Conservation (phyloP, 208 protist genomes). For the Acanthamoeba culbertsoni region DNA sequence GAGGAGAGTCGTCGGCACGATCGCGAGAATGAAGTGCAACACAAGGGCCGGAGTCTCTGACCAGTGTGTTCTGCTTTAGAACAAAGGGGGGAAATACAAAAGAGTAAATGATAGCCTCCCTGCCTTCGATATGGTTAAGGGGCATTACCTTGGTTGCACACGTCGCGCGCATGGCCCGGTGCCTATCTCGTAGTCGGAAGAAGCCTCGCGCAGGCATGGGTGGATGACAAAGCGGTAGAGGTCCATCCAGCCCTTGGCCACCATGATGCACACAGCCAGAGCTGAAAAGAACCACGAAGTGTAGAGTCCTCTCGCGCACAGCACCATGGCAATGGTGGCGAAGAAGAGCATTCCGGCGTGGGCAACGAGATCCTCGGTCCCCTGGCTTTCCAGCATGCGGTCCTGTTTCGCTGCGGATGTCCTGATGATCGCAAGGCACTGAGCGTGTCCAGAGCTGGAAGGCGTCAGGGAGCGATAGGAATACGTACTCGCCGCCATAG, state of each 20-base stretch:
- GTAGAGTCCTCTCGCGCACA: not conserved
- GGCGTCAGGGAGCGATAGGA: too few relatives aligned
- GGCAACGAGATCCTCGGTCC: not conserved
- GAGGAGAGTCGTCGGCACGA: not conserved
- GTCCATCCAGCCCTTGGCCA: not conserved
- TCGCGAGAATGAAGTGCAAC: not conserved
- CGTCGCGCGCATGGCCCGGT: not conserved
- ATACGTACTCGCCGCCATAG: too few relatives aligned
- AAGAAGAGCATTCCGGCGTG: conserved; percentile 16
- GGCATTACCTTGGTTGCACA: not conserved
- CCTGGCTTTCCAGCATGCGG: not conserved
- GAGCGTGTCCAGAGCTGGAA: too few relatives aligned
- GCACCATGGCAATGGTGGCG: not conserved
- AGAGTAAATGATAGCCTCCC: too few relatives aligned
- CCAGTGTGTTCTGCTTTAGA: not conserved
- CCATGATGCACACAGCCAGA: not conserved
- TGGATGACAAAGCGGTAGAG: not conserved
- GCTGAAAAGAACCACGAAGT: not conserved
- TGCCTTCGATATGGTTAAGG: not conserved
- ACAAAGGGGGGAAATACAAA: too few relatives aligned
- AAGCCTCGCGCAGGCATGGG: not conserved
- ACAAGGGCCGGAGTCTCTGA: not conserved
- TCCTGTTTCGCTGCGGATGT: not conserved
- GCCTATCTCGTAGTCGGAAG: not conserved
- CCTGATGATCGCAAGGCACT: not conserved